These are phyloP conservation scores for Aspergillus jensenii DNA, from an alignment of 2,329 filamentous ascomycete genomes.

Conservation along the genomic window DNA sequence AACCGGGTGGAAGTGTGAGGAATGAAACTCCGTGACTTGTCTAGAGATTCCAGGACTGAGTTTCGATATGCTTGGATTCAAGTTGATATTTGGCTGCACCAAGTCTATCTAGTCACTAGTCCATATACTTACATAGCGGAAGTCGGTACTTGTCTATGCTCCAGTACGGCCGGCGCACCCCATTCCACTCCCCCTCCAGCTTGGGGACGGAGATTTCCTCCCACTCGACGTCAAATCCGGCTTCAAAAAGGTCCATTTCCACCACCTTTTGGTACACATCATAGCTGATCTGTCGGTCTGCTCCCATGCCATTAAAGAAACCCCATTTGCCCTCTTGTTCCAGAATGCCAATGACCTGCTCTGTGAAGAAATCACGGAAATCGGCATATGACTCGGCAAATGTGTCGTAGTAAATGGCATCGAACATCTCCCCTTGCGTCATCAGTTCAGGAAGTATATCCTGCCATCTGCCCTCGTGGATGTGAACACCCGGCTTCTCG, in stretches of 20 bases:
- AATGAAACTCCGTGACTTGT: too few relatives aligned
- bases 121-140: constrained; percentile 43
- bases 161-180: constrained; percentile 88
- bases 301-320: constrained; percentile 76
- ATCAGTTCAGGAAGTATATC: constrained; percentile 71
- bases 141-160: constrained; percentile 62
- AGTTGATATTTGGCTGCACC: not conserved
- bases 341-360: constrained; percentile 78
- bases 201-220: constrained; percentile 72
- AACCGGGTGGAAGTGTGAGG: too few relatives aligned
- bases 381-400: constrained; percentile 92
- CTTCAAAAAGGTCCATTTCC: constrained; percentile 86
- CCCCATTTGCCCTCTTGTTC: constrained; percentile 56
- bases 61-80: not conserved
- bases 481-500: constrained; percentile 57
- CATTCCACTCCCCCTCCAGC: constrained; percentile 79
- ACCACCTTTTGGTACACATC: constrained; percentile 93
- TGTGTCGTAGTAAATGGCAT: constrained; percentile 95
- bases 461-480: constrained; percentile 78
- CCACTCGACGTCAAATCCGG: constrained; percentile 88
- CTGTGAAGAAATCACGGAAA: constrained; percentile 82
- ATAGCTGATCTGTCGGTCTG: constrained; percentile 89
- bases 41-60: not conserved
- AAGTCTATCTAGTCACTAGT: constrained; percentile 16
- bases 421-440: constrained; percentile 68